phyloP scores from a whole-genome alignment of 164 flowering plant genomes.

The Euptelea pleiosperma region DNA sequence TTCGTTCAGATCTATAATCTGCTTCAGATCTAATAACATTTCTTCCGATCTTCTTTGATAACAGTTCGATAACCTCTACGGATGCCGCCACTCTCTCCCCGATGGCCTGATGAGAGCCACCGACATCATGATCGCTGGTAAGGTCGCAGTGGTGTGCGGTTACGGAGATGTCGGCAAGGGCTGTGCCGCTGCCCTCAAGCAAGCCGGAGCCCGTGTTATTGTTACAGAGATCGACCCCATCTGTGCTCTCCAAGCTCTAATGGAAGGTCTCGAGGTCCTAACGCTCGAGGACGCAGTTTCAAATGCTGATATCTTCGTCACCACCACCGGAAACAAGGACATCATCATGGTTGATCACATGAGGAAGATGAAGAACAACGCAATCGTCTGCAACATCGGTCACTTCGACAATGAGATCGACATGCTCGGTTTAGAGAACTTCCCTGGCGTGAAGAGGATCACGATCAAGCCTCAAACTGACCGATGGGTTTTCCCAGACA shows the following conservation, averaged over 20 bases:
- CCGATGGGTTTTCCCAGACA: slow-evolving; percentile 28
- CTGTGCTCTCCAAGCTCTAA: slow-evolving; percentile 36
- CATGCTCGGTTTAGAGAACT: slow-evolving; percentile 20
- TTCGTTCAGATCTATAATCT: no score
- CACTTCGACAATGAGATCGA: slow-evolving; percentile 36
- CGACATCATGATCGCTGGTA: slow-evolving; percentile 29
- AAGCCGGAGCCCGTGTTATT: slow-evolving; percentile 28
- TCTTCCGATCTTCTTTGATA: no score
- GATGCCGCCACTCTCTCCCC: slow-evolving; percentile 30
- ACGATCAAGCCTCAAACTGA: slow-evolving; percentile 30
- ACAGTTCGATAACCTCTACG: slow-evolving; percentile 26
- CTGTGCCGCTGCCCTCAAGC: slow-evolving; percentile 27
- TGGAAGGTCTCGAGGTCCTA: slow-evolving; percentile 32
- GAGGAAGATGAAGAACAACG: slow-evolving; percentile 44
- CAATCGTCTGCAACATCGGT: slow-evolving; percentile 39
- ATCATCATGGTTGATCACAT: slow-evolving; percentile 33
- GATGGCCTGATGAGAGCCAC: slow-evolving; percentile 31
- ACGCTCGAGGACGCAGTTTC: slow-evolving; percentile 31
- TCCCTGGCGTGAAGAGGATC: slow-evolving; percentile 26
- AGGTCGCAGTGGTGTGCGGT: slow-evolving; percentile 26
- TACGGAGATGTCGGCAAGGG: slow-evolving; percentile 33
- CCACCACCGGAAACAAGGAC: slow-evolving; percentile 37
- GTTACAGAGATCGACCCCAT: slow-evolving; percentile 41
- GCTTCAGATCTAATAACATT: no score
- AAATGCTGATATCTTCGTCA: slow-evolving; percentile 28